Evolutionary conservation across 306 rosid species (phyloP), one percentile per base, ranked within the genome.

Genomic region (Potentilla sterilis): DNA sequence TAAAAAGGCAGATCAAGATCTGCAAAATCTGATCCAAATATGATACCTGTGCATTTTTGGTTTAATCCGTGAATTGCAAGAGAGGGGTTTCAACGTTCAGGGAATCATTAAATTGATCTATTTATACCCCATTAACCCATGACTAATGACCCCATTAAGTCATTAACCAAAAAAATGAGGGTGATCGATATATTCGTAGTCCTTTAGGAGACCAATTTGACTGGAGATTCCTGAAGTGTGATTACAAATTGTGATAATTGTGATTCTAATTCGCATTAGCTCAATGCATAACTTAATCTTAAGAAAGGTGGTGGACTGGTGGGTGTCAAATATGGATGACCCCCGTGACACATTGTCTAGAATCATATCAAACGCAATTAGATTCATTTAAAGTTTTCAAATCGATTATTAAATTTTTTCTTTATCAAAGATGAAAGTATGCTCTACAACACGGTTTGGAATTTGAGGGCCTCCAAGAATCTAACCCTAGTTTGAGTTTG

Each of bases 271-370:
- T 44, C 69, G 44, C 38, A 24, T 61, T 61, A 61, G 55, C 69
- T 67, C 35, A 42, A 43, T 42, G 19, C 46, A 16, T 28, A 43
- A 32, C 32, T 43, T 44, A 74, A 74, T 19, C 44, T 67, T n/a
- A 41, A 14, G 24, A 3, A 41, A 4, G 74, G 74, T 86, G 88
- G 88, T 24, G 35, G 43, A 7, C 6, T 13, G 73, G 74, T 86
- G 88, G 90, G 83, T 66, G 67, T 72, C 65, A 61, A 32, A 32
- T 74, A 18, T 19, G 59, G 77, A 61, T 71, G 83, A 78, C 83
- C 80, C 82, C 84, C 73, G 77, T 81, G 81, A 76, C 43, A 49
- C 75, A 70, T 83, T 81, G 80, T 74, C 77, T 69, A 81, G 90
- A 83, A 88, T 88, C 78, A 81, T 79, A 83, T 86, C 83, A 73